phyloP scores from a whole-genome alignment of 2,329 filamentous ascomycete genomes.

The Sporothrix pseudoabietina region DNA sequence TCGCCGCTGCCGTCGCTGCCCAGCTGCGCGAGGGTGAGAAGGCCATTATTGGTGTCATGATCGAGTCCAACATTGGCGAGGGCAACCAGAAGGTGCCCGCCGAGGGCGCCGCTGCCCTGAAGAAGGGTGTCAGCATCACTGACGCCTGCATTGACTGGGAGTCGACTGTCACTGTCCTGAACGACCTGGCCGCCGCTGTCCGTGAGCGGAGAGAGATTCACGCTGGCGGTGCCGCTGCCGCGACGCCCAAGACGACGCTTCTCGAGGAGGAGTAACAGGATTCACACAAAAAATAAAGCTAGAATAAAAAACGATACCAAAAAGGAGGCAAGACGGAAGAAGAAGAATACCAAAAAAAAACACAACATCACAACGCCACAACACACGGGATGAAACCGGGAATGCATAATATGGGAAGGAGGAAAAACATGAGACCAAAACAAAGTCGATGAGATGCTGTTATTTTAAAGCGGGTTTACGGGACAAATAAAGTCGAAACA shows the following conservation, averaged over 20 bases:
- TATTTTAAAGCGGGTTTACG: not conserved
- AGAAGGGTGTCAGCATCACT: conserved; percentile 91
- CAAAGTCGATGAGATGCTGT: not conserved
- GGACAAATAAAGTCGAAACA: not conserved
- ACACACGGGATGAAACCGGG: not conserved
- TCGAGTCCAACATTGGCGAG: conserved; percentile 96
- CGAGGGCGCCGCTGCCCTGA: conserved; percentile 75
- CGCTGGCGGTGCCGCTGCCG: conserved; percentile 42
- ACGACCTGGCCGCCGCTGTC: conserved; percentile 83
- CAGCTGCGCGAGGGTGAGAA: conserved; percentile 87
- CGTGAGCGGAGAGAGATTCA: conserved; percentile 67
- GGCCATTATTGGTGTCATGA: conserved; percentile 94
- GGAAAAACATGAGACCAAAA: not conserved
- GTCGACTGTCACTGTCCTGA: conserved; percentile 74
- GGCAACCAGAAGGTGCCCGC: conserved; percentile 83
- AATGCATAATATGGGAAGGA: not conserved
- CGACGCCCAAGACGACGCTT: conserved; percentile 47
- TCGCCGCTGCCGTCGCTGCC: conserved; percentile 77
- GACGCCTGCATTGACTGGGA: conserved; percentile 97
- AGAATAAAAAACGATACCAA: not conserved
- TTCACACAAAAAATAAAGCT: not conserved
- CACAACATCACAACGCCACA: not conserved
- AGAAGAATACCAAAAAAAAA: conserved; percentile 2
- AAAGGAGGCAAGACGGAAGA: not conserved
- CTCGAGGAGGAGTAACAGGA: conserved; percentile 54